Evolutionary conservation across 345 rosid species (phyloP), one percentile per base, ranked within the genome.

Genomic region (Arabidopsis thaliana): DNA sequence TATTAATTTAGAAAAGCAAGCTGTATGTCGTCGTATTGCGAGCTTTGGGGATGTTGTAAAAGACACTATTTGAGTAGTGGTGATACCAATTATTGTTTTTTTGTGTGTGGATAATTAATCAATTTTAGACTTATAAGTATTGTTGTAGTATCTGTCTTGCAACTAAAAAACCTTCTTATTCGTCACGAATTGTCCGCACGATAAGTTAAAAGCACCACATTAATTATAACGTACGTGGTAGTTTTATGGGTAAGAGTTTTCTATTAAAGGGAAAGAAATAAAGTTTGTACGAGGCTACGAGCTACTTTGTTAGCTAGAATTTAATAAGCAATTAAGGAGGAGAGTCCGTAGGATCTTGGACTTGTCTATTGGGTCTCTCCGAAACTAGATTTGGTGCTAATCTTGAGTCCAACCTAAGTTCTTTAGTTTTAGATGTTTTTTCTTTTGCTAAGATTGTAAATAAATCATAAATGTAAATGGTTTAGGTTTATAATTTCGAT

Each of bases 311-410:
- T 45, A 73, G 59, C 25, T 13, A 45, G 11, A 71, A 24, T 48
- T 49, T 37, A 38, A 50, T 40, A 20, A 72, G 60, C 48, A 34
- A 36, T 58, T 58, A 58, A 34, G 45, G 49, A 24, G 59, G 49
- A 22, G 66, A 34, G 25, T 6, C 48, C 57, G 12, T 33, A 13
- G 23, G 11, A 41, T 59, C 49, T 48, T 71, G 46, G 45, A 58
- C 13, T 16, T 70, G n/a, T 12, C 56, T 57, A 12, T 40, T 68
- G 8, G 14, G 28, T 30, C 42, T 32, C 22, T 11, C 60, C 9
- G 8, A 69, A 69, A 32, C 33, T 11, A 36, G 34, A 34, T 2
- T 42, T 12, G 3, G 41, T 16, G 25, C 32, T 68, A 11, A 8
- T 37, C 60, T 67, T 53, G 28, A 68, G 30, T 52, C 25, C 62